Evolutionary conservation across 306 rosid genomes (phyloP).

Genomic region (Dryas alaskensis): DNA sequence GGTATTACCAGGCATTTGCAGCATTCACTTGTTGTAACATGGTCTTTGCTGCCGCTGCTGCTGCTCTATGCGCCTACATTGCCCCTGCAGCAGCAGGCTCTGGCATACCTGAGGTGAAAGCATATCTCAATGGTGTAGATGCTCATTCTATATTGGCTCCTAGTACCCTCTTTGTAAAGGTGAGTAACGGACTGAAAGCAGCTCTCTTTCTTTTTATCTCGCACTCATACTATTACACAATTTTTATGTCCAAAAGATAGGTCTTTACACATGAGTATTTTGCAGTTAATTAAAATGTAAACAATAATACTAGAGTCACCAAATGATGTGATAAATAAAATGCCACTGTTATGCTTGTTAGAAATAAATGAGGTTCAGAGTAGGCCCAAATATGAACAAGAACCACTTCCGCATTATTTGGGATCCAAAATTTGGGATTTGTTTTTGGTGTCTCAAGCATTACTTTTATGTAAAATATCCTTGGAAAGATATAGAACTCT

Average conservation of each 20-base stretch:
- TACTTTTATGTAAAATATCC: not conserved
- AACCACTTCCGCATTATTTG: not conserved
- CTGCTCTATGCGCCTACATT: slow-evolving; percentile 58
- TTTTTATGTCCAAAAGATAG: not conserved
- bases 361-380: too few relatives aligned
- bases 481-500: too few relatives aligned
- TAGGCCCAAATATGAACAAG: too few relatives aligned
- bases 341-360: too few relatives aligned
- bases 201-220: not conserved
- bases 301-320: not conserved
- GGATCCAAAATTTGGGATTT: not conserved
- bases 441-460: not conserved
- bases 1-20: slow-evolving; percentile 63
- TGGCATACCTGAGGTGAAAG: slow-evolving; percentile 89
- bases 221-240: not conserved
- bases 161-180: slow-evolving; percentile 78
- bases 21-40: slow-evolving; percentile 48
- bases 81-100: slow-evolving; percentile 90
- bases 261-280: too few relatives aligned
- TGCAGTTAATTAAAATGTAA: not conserved
- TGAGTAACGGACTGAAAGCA: slow-evolving; percentile 22
- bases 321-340: not conserved
- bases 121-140: slow-evolving; percentile 82
- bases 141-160: slow-evolving; percentile 75
- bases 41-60: slow-evolving; percentile 56